Percentiles rank a stretch among this genome's conserved stretches.
phyloP scores from a whole-genome alignment of 371 early-diverging fungal genomes.

The Mortierella sp. region DNA sequence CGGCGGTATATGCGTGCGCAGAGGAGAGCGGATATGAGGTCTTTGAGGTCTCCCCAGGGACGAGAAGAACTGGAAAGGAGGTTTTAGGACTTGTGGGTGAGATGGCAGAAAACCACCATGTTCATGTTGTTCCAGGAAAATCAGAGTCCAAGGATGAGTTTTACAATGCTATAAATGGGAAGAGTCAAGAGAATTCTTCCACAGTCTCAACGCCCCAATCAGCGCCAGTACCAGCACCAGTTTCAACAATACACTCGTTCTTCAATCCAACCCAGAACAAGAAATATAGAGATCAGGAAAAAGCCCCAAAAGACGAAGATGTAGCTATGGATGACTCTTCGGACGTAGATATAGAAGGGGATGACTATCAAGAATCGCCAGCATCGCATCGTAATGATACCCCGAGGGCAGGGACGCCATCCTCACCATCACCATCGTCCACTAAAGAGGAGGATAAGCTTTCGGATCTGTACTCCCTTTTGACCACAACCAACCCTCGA shows the following conservation, averaged over 20 bases:
- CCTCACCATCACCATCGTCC: slow-evolving; percentile 1
- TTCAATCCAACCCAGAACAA: slow-evolving; percentile 13
- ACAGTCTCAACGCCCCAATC: neutral
- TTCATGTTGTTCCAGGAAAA: slow-evolving; percentile 45
- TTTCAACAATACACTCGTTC: slow-evolving; percentile 29
- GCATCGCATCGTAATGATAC: slow-evolving; percentile 2
- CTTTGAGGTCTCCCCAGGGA: slow-evolving; percentile 81
- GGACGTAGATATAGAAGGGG: slow-evolving; percentile 25
- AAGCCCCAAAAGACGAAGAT: slow-evolving; percentile 13
- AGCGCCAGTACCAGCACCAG: slow-evolving; percentile 8
- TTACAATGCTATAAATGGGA: slow-evolving; percentile 5
- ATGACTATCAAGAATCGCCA: neutral
- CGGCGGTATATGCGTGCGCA: slow-evolving; percentile 82
- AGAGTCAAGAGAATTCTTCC: slow-evolving; percentile 8
- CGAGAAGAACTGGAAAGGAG: slow-evolving; percentile 79
- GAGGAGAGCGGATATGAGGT: slow-evolving; percentile 79
- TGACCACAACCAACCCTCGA: slow-evolving; percentile 54
- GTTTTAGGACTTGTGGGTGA: slow-evolving; percentile 75
- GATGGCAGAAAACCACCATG: slow-evolving; percentile 78
- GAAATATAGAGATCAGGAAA: neutral
- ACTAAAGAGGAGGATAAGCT: slow-evolving; percentile 34
- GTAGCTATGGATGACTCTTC: slow-evolving; percentile 1
- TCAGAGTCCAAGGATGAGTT: slow-evolving; percentile 28
- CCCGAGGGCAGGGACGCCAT: slow-evolving; percentile 9
- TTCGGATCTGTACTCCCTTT: slow-evolving; percentile 44